Percentiles rank a stretch among this genome's conserved stretches.
Conservation (phyloP, 164 flowering plant genomes). For the Liriodendron chinense region DNA sequence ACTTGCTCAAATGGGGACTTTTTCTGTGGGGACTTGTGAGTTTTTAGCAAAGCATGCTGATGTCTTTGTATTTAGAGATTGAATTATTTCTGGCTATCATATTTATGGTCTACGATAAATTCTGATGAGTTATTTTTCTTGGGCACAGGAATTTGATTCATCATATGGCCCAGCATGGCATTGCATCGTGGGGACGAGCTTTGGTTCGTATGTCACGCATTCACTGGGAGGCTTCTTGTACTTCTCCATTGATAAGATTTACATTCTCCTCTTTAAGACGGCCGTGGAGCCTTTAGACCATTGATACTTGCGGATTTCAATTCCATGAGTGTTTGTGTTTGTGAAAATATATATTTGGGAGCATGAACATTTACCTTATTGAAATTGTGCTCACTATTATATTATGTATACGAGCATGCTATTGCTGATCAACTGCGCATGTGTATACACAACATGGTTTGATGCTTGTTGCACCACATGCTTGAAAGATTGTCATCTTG, state of each 20-base stretch:
- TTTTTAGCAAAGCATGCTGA: background rate
- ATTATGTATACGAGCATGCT: too few species aligned
- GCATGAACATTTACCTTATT: background rate
- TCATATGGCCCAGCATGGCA: slow-evolving; percentile 96
- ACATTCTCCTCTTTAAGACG: slow-evolving; percentile 91
- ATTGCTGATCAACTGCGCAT: background rate
- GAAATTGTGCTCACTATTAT: too few species aligned
- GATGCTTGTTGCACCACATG: background rate
- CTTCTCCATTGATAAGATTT: slow-evolving; percentile 85
- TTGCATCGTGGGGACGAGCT: slow-evolving; percentile 94
- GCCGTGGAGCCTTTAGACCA: slow-evolving; percentile 41
- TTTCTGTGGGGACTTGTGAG: background rate
- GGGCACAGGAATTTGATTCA: slow-evolving; percentile 77
- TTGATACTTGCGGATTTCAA: background rate
- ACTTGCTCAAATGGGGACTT: background rate
- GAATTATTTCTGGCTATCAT: background rate
- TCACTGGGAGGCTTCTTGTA: slow-evolving; percentile 86
- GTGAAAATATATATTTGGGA: slow-evolving; percentile 3
- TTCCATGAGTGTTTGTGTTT: slow-evolving; percentile 6
- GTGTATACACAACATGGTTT: background rate
- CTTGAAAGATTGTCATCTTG: background rate
- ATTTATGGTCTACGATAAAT: background rate
- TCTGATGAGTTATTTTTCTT: slow-evolving; percentile 3
- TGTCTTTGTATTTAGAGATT: background rate
- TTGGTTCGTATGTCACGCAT: slow-evolving; percentile 94